Evolutionary conservation across 2,329 filamentous ascomycete species (phyloP).

Genomic region (Parafenestella ontariensis): DNA sequence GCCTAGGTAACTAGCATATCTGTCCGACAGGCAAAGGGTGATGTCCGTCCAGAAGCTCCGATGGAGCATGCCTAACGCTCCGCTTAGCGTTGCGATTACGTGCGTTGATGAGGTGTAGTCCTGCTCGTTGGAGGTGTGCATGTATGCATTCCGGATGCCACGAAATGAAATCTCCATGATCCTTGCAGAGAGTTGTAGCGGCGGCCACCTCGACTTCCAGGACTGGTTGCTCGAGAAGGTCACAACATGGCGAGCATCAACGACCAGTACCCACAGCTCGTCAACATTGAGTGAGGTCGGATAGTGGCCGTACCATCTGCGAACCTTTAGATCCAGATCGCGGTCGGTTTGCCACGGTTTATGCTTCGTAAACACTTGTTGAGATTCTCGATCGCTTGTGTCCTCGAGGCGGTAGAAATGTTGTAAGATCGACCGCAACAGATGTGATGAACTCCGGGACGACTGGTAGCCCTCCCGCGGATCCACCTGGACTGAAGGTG

Average conservation of each 20-base stretch:
- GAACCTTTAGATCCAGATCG: conserved; percentile 51
- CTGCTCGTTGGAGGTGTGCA: conserved; percentile 38
- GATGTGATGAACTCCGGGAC: conserved; percentile 48
- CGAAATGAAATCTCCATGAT: conserved; percentile 53
- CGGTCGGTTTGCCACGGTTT: conserved; percentile 53
- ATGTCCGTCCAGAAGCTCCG: conserved; percentile 54
- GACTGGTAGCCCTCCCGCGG: conserved; percentile 51
- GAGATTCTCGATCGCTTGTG: conserved; percentile 51
- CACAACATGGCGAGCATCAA: conserved; percentile 51
- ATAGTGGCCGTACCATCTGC: conserved; percentile 54
- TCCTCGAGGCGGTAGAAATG: conserved; percentile 55
- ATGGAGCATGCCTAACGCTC: conserved; percentile 53
- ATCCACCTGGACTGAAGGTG: conserved; percentile 54
- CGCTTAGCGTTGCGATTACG: conserved; percentile 48
- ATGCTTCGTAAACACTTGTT: conserved; percentile 51
- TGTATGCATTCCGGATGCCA: conserved; percentile 49
- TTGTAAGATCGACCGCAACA: conserved; percentile 51
- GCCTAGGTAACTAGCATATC: conserved; percentile 52
- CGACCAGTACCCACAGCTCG: conserved; percentile 52
- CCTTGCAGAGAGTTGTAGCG: conserved; percentile 49
- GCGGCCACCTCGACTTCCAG: conserved; percentile 54
- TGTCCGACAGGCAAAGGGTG: conserved; percentile 50
- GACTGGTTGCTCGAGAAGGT: conserved; percentile 54
- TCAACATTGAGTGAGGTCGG: conserved; percentile 52
- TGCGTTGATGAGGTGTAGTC: conserved; percentile 51